A percentile compares a stretch with the other conserved stretches of the same genome.
phyloP scores from a whole-genome alignment of 306 rosid species.

The cucumber (Cucumis sativus) region Cucumber_9930_V3 NC_026656.2:21808001-21808500 shows the following conservation, averaged over 20 bases:
- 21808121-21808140: constrained; percentile 66
- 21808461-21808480: constrained; percentile 55
- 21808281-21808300: neutral
- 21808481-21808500: constrained; percentile 40
- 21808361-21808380: neutral
- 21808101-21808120: constrained; percentile 74
- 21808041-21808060: constrained; percentile 40
- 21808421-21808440: neutral
- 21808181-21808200: constrained; percentile 74
- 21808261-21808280: constrained; percentile 50
- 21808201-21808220: constrained; percentile 67
- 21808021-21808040: constrained; percentile 73
- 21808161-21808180: constrained; percentile 74
- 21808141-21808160: constrained; percentile 58
- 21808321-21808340: neutral
- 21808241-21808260: constrained; percentile 95
- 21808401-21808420: neutral
- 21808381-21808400: neutral
- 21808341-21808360: too few relatives aligned
- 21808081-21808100: constrained; percentile 68
- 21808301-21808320: neutral
- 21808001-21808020: constrained; percentile 88
- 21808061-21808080: constrained; percentile 51
- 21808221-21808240: constrained; percentile 80
- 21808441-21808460: constrained; percentile 53